These are phyloP conservation scores for Sugiyamaella boreocaroliniensis DNA, from an alignment of 805 yeast species.

Conservation along the genomic window DNA sequence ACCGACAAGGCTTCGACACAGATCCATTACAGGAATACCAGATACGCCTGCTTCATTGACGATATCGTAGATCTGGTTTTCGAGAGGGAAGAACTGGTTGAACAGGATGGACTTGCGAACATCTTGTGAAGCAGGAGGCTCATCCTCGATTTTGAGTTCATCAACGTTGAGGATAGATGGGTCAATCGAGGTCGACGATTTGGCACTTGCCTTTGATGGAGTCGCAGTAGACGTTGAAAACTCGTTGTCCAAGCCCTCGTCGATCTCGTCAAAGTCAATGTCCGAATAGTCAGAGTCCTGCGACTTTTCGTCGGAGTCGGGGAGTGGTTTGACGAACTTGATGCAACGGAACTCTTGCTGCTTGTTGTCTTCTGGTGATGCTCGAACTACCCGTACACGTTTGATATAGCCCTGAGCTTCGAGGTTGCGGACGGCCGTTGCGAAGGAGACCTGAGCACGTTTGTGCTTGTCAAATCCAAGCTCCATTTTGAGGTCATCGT, in stretches of 20 bases:
- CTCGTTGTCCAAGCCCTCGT: slow-evolving; percentile 25
- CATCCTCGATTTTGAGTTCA: slow-evolving; percentile 12
- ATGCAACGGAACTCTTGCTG: slow-evolving; percentile 30
- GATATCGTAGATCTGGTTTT: slow-evolving; percentile 53
- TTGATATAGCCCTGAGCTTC: slow-evolving; percentile 26
- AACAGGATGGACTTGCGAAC: slow-evolving; percentile 18
- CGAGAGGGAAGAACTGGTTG: slow-evolving; percentile 56
- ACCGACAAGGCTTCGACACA: slow-evolving; percentile 49
- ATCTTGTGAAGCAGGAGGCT: neutral
- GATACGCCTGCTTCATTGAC: slow-evolving; percentile 35
- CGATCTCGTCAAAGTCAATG: slow-evolving; percentile 28
- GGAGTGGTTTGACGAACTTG: slow-evolving; percentile 28
- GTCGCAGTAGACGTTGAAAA: slow-evolving; percentile 5
- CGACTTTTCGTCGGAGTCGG: slow-evolving; percentile 24
- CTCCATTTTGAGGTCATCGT: slow-evolving; percentile 35
- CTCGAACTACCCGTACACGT: slow-evolving; percentile 29
- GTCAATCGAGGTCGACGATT: neutral
- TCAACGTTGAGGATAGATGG: neutral
- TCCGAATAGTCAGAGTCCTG: slow-evolving; percentile 25
- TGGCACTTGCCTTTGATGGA: neutral
- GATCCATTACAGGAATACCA: slow-evolving; percentile 58
- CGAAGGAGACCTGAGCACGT: slow-evolving; percentile 19
- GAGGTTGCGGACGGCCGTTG: slow-evolving; percentile 22
- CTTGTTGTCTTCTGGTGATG: slow-evolving; percentile 27
- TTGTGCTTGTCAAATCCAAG: slow-evolving; percentile 31